Conservation (phyloP, 495 filamentous ascomycete genomes). For the Aspergillus bertholletiae region DNA sequence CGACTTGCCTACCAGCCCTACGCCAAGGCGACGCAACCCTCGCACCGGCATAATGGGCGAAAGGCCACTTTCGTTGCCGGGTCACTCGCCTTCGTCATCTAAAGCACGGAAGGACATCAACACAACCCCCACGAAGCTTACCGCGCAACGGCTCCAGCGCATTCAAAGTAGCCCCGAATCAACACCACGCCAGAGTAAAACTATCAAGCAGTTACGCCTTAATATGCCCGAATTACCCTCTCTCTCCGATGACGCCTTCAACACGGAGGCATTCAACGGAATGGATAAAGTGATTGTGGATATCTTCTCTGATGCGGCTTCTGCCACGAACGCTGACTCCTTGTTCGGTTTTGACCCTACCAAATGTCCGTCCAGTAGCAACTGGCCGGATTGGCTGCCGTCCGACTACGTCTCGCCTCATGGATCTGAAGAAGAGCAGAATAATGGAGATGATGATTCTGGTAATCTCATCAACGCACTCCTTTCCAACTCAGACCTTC, state of each 20-base stretch:
- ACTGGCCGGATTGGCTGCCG: slow-evolving; percentile 41
- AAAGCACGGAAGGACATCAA: slow-evolving; percentile 23
- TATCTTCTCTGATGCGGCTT: slow-evolving; percentile 32
- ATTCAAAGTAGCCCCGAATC: slow-evolving; percentile 25
- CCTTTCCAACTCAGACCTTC: slow-evolving; percentile 33
- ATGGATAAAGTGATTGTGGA: slow-evolving; percentile 41
- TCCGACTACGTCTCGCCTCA: slow-evolving; percentile 33
- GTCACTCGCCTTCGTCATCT: slow-evolving; percentile 32
- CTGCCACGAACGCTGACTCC: slow-evolving; percentile 18
- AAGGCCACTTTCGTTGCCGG: slow-evolving; percentile 40
- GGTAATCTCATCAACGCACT: slow-evolving; percentile 39
- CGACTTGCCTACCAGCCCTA: slow-evolving; percentile 60
- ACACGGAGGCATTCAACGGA: slow-evolving; percentile 24
- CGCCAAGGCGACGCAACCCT: slow-evolving; percentile 45
- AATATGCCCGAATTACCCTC: slow-evolving; percentile 15
- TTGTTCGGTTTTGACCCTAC: slow-evolving; percentile 23
- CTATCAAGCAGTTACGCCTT: slow-evolving; percentile 23
- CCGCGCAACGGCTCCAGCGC: slow-evolving; percentile 36
- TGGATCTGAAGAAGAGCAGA: slow-evolving; percentile 23
- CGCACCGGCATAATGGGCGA: slow-evolving; percentile 44
- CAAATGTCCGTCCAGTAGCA: slow-evolving; percentile 17
- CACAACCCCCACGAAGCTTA: slow-evolving; percentile 30
- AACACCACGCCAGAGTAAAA: slow-evolving; percentile 20
- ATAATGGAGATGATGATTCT: slow-evolving; percentile 20
- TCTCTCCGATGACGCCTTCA: slow-evolving; percentile 20